Conservation (phyloP, 352 stramenopile genomes). For the Globisporangium orthogonon region DNA sequence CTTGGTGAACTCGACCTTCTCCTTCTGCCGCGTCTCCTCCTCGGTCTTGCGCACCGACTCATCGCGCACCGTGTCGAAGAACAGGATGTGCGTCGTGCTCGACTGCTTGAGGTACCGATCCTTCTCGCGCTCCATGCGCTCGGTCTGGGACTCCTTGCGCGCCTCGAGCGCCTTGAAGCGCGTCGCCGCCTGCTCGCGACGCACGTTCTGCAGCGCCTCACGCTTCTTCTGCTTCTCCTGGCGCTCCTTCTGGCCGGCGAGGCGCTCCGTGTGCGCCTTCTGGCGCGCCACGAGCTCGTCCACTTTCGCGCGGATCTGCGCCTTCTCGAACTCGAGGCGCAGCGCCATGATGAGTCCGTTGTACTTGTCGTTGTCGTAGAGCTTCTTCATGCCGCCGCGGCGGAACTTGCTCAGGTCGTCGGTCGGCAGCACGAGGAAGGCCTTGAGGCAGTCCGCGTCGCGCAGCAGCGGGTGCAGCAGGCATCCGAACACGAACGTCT, state of each 20-base stretch:
- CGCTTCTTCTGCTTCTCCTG: slow-evolving; percentile 63
- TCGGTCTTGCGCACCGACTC: slow-evolving; percentile 65
- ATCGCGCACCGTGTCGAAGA: slow-evolving; percentile 77
- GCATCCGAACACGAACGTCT: slow-evolving; percentile 77
- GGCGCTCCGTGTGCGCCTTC: slow-evolving; percentile 64
- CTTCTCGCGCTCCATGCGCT: slow-evolving; percentile 81
- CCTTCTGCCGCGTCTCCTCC: slow-evolving; percentile 75
- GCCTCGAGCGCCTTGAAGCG: slow-evolving; percentile 79
- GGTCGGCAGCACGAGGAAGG: slow-evolving; percentile 67
- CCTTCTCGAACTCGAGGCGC: slow-evolving; percentile 81
- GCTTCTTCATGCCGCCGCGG: slow-evolving; percentile 56
- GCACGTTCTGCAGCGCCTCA: slow-evolving; percentile 63
- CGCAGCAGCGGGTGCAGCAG: slow-evolving; percentile 77
- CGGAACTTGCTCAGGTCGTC: slow-evolving; percentile 73
- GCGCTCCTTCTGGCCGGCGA: slow-evolving; percentile 54
- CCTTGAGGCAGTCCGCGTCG: slow-evolving; percentile 76
- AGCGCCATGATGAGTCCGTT: slow-evolving; percentile 67
- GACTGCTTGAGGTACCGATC: slow-evolving; percentile 71
- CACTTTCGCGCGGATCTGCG: slow-evolving; percentile 76
- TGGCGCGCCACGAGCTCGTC: slow-evolving; percentile 58
- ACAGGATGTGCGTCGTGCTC: slow-evolving; percentile 72
- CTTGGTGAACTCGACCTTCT: slow-evolving; percentile 88
- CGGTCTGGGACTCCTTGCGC: slow-evolving; percentile 72
- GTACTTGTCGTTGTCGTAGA: slow-evolving; percentile 81
- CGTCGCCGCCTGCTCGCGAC: slow-evolving; percentile 58